Conservation (phyloP, 495 filamentous ascomycete genomes). For the Terfezia boudieri region DNA sequence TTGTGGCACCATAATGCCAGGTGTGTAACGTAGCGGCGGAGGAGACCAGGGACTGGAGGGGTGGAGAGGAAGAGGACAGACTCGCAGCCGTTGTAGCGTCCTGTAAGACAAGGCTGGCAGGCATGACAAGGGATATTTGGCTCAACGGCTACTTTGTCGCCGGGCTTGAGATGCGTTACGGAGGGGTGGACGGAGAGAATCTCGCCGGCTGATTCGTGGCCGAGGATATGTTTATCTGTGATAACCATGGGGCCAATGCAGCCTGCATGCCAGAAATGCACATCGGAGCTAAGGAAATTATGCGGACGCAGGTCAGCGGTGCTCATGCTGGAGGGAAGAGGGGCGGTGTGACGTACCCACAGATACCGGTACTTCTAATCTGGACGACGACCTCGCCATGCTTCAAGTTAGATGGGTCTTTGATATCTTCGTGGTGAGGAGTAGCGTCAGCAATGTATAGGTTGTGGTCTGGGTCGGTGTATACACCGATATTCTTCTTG, state of each 20-base stretch:
- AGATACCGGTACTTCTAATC: slow-evolving; percentile 81
- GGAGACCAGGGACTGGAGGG: slow-evolving; percentile 66
- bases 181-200: slow-evolving; percentile 59
- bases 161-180: slow-evolving; percentile 49
- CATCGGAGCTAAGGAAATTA: slow-evolving; percentile 36
- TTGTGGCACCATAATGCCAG: slow-evolving; percentile 84
- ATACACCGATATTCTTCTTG: slow-evolving; percentile 85
- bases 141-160: slow-evolving; percentile 78
- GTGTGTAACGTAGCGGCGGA: slow-evolving; percentile 83
- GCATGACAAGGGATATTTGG: slow-evolving; percentile 74
- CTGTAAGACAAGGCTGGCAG: slow-evolving; percentile 75
- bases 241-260: slow-evolving; percentile 93
- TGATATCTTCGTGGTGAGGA: slow-evolving; percentile 32
- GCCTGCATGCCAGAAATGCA: slow-evolving; percentile 89
- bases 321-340: slow-evolving; percentile 9
- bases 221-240: slow-evolving; percentile 62
- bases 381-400: slow-evolving; percentile 64
- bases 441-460: slow-evolving; percentile 65
- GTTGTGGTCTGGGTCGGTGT: slow-evolving; percentile 78
- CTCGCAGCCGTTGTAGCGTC: slow-evolving; percentile 83
- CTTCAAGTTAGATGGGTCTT: slow-evolving; percentile 40
- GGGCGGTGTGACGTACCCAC: slow-evolving; percentile 37
- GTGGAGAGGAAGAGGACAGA: slow-evolving; percentile 67
- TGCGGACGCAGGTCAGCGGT: slow-evolving; percentile 20
- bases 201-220: slow-evolving; percentile 77